Evolutionary conservation across 208 protist genomes (phyloP).

Genomic region (Blastocrithidia nonstop): DNA sequence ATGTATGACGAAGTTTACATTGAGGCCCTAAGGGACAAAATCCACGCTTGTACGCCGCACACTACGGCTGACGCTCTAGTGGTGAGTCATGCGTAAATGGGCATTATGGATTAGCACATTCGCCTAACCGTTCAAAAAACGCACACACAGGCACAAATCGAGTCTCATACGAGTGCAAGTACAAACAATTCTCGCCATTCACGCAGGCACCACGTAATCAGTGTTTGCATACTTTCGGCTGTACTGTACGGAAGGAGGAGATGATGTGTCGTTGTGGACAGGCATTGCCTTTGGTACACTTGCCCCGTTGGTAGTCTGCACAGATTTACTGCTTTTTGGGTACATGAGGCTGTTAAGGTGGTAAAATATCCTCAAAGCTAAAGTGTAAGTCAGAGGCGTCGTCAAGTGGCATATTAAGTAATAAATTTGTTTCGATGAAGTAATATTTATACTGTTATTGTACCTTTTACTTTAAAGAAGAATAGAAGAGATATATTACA

Average conservation of each 20-base stretch:
- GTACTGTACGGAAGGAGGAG: constrained; percentile 40
- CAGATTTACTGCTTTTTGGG: constrained; percentile 85
- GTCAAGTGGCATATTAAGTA: constrained; percentile 65
- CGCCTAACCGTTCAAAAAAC: constrained; percentile 90
- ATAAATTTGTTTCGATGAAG: neutral
- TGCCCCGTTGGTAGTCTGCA: constrained; percentile 88
- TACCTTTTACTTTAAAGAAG: no score
- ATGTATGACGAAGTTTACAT: constrained; percentile 85
- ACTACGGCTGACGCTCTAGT: constrained; percentile 72
- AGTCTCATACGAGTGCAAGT: constrained; percentile 91
- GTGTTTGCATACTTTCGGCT: constrained; percentile 92
- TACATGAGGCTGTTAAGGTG: constrained; percentile 35
- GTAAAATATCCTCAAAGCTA: constrained; percentile 66
- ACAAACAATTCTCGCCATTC: constrained; percentile 92
- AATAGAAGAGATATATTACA: constrained; percentile 3
- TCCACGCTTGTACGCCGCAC: constrained; percentile 74
- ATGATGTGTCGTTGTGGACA: constrained; percentile 91
- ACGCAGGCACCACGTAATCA: constrained; percentile 94
- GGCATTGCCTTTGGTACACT: constrained; percentile 83
- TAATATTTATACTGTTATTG: no score
- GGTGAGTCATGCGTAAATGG: constrained; percentile 86
- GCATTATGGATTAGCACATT: constrained; percentile 95
- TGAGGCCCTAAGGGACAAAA: constrained; percentile 81
- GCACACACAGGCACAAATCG: constrained; percentile 91
- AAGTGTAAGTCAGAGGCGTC: constrained; percentile 33